Conservation (phyloP, 2,329 filamentous ascomycete genomes). For the Phialophora tarda region DNA sequence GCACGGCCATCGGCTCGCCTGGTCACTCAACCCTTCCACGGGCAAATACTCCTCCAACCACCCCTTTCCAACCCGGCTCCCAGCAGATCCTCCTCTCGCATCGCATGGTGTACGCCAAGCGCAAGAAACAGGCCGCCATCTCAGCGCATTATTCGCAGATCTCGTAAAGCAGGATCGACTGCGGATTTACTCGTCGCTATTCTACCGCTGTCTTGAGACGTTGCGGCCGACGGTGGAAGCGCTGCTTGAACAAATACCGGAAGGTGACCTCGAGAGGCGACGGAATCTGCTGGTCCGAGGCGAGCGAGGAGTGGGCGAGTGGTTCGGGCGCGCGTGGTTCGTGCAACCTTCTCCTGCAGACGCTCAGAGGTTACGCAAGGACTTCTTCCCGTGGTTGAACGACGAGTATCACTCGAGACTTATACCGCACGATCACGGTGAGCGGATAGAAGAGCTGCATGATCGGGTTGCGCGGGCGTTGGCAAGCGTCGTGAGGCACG, state of each 20-base stretch:
- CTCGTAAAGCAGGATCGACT: slow-evolving; percentile 64
- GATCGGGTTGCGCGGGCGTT: slow-evolving; percentile 72
- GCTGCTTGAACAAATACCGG: slow-evolving; percentile 40
- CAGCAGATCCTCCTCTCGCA: slow-evolving; percentile 85
- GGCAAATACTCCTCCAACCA: slow-evolving; percentile 77
- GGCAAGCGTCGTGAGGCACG: slow-evolving; percentile 43
- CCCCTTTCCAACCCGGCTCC: slow-evolving; percentile 82
- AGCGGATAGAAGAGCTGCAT: slow-evolving; percentile 80
- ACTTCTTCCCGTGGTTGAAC: slow-evolving; percentile 67
- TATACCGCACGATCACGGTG: slow-evolving; percentile 76
- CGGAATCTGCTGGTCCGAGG: slow-evolving; percentile 43
- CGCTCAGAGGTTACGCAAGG: slow-evolving; percentile 63
- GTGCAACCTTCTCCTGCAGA: slow-evolving; percentile 79
- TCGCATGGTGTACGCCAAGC: slow-evolving; percentile 86
- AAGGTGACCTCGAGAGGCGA: slow-evolving; percentile 17
- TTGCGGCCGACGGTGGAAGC: slow-evolving; percentile 67
- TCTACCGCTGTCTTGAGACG: slow-evolving; percentile 87
- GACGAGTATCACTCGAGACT: slow-evolving; percentile 61
- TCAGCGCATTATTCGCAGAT: slow-evolving; percentile 64
- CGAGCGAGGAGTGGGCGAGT: slow-evolving; percentile 68
- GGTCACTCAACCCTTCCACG: slow-evolving; percentile 80
- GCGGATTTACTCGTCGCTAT: slow-evolving; percentile 77
- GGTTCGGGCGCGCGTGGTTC: slow-evolving; percentile 87
- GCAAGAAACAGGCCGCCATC: slow-evolving; percentile 71
- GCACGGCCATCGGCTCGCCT: slow-evolving; percentile 76